Evolutionary conservation across 371 early-diverging fungal species (phyloP), one percentile per base, ranked within the genome.

Genomic region (Rhizopus delemar): DNA sequence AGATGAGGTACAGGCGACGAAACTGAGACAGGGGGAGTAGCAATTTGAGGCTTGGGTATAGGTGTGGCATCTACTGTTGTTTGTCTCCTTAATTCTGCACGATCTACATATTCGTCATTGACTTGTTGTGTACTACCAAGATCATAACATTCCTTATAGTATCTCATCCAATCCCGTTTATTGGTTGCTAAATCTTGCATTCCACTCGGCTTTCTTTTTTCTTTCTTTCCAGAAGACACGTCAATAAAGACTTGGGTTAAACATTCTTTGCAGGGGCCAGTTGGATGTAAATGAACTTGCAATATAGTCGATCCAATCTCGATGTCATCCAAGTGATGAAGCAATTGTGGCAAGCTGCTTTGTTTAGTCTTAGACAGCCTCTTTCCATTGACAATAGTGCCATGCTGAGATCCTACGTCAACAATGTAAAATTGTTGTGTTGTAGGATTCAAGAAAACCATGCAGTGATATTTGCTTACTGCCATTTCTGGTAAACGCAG

Each of bases 341-440:
- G 32, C 8, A 41, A 29, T 15, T 46, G 16, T 0, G 80, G 80
- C 5, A 69, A 33, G 39, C 80, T 79, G 38, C 70, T 69, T 8
- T 60, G 53, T 39, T 76, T 79, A 8, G 73, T 41, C 4, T 63
- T 65, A 0, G 77, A 79, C 15, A 79, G 41, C 4, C 77, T 60
- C 15, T 67, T 46, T 2, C 54, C 54, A 36, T 79, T 79, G 11
- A 76, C 38, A 56, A 67, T 73, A 5, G 80, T 79, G 9, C 80
- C 80, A 56, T 79, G 73, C 51, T 67, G 67, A 8, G 80, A 79
- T 0, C 80, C 80, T 29, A 69, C 57, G 35, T 79, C 80, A 15
- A 66, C 59, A 9, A 79, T 60, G 34, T 55, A 63, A 43, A 73
- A 78, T 5, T 8, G 15, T 9, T 57, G 55, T 15, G 48, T 46